Percentiles rank a stretch among this genome's conserved stretches.
Conservation (phyloP, 2,329 filamentous ascomycete species). For the Orbilia blumenaviensis region DNA sequence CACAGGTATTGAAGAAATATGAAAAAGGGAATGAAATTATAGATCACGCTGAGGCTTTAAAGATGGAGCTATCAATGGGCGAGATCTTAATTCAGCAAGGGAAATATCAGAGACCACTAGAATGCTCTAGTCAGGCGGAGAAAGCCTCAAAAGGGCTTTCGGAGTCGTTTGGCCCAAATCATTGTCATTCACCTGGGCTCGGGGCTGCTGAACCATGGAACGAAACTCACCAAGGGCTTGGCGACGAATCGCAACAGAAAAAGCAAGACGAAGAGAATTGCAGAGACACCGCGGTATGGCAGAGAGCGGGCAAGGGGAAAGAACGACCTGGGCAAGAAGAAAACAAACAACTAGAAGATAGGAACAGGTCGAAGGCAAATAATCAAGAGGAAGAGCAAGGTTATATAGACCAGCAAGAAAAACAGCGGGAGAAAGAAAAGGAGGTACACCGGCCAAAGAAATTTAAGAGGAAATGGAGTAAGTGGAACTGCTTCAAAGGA, state of each 20-base stretch:
- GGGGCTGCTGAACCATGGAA: not conserved
- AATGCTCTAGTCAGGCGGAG: not conserved
- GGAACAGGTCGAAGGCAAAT: no score
- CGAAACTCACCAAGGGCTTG: not conserved
- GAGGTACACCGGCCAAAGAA: no score
- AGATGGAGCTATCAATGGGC: not conserved
- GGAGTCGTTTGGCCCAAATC: not conserved
- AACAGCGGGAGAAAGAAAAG: no score
- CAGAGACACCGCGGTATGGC: no score
- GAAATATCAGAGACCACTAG: not conserved
- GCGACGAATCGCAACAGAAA: not conserved
- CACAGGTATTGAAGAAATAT: not conserved
- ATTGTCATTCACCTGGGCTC: not conserved
- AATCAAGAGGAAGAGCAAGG: no score
- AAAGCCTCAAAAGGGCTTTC: not conserved
- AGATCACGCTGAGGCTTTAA: not conserved
- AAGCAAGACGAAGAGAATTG: not conserved
- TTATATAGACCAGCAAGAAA: no score
- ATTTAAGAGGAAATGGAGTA: no score
- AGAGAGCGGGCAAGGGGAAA: no score
- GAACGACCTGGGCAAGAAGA: no score
- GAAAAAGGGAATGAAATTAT: not conserved
- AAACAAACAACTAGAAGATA: no score
- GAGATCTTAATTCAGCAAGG: not conserved
- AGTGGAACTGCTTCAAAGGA: no score